Base-by-base conservation (phyloP, 352 stramenopile genomes). In the Globisporangium iwayamae region DNA sequence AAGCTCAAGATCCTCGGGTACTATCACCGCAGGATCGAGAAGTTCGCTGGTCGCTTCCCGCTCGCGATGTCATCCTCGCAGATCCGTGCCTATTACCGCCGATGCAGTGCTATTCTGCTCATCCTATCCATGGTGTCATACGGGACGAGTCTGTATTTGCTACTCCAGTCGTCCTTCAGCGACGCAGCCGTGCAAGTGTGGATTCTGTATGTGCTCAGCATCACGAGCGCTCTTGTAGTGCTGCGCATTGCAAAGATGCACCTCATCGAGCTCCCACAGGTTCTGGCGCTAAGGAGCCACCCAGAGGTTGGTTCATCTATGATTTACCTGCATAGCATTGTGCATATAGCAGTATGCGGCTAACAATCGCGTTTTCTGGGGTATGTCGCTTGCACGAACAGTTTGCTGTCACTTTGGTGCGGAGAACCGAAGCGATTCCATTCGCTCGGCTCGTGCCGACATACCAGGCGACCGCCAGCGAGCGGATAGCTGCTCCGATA, bases 1-100 rank as follows among this genome's bases (percentile, higher is more conserved):
- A 79, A 79, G 54, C 79, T 93, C 66, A 93, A 89, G 68, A 90
- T 93, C 47, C 66, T 91, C 61, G 84, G 84, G n/a, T 90, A 89
- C 62, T 93, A 93, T 65, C 81, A 91, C 56, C 79, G 82, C 73
- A 91, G 90, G 72, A 93, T 93, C 67, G 74, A 78, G 13, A 85
- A 90, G 63, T 90, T 90, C 25, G 67, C 82, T 6, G 82, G 78
- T 7, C 70, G 68, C 3, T 93, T 93, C 65, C 82, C 82, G 0
- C 34, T 63, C 6, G 67, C 72, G 1, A 75, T 89, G 70, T 67
- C 72, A 25, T 69, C 75, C 3, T 63, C 57, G 1, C 66, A 87
- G 56, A 91, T 93, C 65, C 72, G 63, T 38, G 28, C 20, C 3
- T 75, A 87, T 73, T 93, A 91, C 54, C 71, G 69, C n/a, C 71